Base-by-base conservation (phyloP, 2,329 filamentous ascomycete species). In the Onygena corvina region DNA sequence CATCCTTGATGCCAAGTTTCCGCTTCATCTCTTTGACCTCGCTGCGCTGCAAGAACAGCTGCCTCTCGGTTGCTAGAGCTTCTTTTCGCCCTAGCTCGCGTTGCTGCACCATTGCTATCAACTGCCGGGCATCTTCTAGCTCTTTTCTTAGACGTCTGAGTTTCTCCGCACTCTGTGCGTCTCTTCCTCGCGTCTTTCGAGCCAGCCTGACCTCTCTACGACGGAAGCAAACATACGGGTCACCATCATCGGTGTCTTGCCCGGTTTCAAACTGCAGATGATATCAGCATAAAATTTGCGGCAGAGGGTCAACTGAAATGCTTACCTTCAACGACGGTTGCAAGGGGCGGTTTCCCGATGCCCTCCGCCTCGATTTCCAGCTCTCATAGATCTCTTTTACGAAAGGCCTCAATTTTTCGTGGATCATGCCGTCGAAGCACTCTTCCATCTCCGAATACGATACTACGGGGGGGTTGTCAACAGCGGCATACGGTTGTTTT, bases 191-290 rank as follows among this genome's bases (percentile, higher is more conserved):
- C 31, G 92, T 98, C 71, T 96, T 98, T 59, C 92, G 84, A 46
- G 88, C 90, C 65, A 94, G 87, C 51, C 92, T 83, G 42, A 94
- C 86, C 68, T 98, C 92, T 55, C 92, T 85, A 58, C 92, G 81
- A 63, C 92, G 81, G 77, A 98, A 98, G 69, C 92, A 98, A 60
- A 98, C 89, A 69, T 94, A 98, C 45, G 92, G 92, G 68, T 98
- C 92, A 59, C 86, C 80, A 64, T 98, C 92, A 66, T 98, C 92
- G 53, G 83, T 93, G 56, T 96, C 90, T 63, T 87, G 84, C 55
- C 92, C 87, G 42, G 83, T 93, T 71, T 98, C 92, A 57, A 94
- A 92, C 71, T 74, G 60, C 48, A 45, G 34, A 33, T n/a, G 31
- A 56, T 20, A 46, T 50, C 42, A 51, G 29, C 27, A 40, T 47